Conservation (phyloP, 2,329 filamentous ascomycete genomes). For the Microsporum ferrugineum region DNA sequence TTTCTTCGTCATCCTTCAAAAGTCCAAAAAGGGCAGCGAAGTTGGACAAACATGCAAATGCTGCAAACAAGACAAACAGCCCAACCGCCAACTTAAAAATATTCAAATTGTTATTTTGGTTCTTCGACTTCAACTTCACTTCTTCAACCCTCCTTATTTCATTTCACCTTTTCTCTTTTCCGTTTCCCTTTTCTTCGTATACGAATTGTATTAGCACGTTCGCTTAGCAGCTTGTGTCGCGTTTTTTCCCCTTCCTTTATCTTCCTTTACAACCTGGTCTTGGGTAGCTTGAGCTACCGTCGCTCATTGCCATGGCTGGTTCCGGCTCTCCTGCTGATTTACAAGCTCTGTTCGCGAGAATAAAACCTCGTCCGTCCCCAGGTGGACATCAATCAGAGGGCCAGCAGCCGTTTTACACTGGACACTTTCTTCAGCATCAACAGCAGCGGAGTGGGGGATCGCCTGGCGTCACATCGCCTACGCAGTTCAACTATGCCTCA, state of each 20-base stretch:
- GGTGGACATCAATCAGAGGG: slow-evolving; percentile 18
- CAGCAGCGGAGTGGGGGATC: slow-evolving; percentile 24
- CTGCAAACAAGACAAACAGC: slow-evolving; percentile 9
- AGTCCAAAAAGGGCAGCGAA: background rate
- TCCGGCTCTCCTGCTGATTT: slow-evolving; percentile 30
- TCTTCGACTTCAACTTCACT: slow-evolving; percentile 10
- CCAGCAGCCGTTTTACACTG: slow-evolving; percentile 13
- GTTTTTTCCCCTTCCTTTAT: slow-evolving; percentile 11
- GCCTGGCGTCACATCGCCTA: slow-evolving; percentile 23
- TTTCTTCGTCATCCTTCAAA: background rate
- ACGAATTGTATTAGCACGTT: slow-evolving; percentile 9
- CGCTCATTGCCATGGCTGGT: slow-evolving; percentile 2
- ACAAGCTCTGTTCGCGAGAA: slow-evolving; percentile 37
- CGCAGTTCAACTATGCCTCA: slow-evolving; percentile 38
- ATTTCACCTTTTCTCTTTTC: slow-evolving; percentile 14
- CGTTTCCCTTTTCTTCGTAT: slow-evolving; percentile 15
- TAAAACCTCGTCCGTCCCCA: slow-evolving; percentile 32
- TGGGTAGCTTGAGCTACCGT: slow-evolving; percentile 6
- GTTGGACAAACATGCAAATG: background rate
- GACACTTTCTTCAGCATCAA: slow-evolving; percentile 21
- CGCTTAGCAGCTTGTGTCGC: slow-evolving; percentile 4
- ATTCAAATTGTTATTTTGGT: slow-evolving; percentile 1
- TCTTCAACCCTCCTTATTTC: slow-evolving; percentile 15
- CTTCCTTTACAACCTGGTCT: slow-evolving; percentile 9
- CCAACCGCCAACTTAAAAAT: background rate